These are phyloP conservation scores for Onygenales sp. DNA, from an alignment of 2,329 filamentous ascomycete genomes.

Conservation along the genomic window DNA sequence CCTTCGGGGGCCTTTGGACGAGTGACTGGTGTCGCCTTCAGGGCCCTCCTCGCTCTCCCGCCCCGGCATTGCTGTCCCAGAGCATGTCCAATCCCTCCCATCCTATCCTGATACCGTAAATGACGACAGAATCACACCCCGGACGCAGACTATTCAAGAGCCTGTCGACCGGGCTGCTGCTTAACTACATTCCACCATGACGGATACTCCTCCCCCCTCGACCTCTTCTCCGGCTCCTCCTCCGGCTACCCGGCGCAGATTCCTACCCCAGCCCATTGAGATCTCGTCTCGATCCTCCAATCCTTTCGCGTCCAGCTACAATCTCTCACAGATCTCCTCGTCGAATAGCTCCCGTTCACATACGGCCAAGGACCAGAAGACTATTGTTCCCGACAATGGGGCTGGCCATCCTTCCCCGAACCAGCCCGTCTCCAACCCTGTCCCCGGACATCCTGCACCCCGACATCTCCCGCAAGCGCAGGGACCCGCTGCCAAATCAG, in stretches of 20 bases:
- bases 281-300: slow-evolving; percentile 21
- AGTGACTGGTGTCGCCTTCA: no score
- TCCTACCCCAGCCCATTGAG: slow-evolving; percentile 25
- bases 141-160: background rate
- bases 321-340: background rate
- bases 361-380: background rate
- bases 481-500: slow-evolving; percentile 16
- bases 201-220: background rate
- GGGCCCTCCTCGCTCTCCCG: no score
- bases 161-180: background rate
- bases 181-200: background rate
- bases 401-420: background rate
- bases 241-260: slow-evolving; percentile 15
- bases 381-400: background rate
- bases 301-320: slow-evolving; percentile 1
- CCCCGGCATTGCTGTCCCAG: no score
- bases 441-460: background rate
- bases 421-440: background rate
- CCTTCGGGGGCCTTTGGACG: no score
- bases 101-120: no score
- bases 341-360: background rate
- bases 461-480: slow-evolving; percentile 1
- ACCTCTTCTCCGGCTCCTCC: background rate
- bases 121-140: no score
- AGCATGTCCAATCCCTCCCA: no score